Conservation (phyloP, 1,139 yeast genomes). For the Debaryomycetaceae sp. region DNA sequence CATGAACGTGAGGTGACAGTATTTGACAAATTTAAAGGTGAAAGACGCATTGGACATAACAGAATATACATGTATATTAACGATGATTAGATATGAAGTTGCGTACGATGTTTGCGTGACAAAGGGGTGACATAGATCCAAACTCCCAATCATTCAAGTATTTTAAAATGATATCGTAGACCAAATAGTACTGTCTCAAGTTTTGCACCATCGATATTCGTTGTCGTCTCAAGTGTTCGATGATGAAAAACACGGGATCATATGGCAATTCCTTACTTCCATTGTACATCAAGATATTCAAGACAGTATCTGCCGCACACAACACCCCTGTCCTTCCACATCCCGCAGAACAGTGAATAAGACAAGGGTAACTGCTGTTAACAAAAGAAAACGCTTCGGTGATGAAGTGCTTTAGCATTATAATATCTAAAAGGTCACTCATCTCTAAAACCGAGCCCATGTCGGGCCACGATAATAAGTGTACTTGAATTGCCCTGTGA, state of each 20-base stretch:
- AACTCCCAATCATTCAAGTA: constrained; percentile 13
- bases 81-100: background rate
- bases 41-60: too few species aligned
- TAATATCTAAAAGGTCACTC: constrained; percentile 39
- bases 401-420: constrained; percentile 35
- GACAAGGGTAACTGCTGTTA: constrained; percentile 34
- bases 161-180: constrained; percentile 52
- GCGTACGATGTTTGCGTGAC: background rate
- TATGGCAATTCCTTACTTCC: constrained; percentile 11
- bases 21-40: too few species aligned
- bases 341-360: constrained; percentile 89
- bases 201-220: constrained; percentile 84
- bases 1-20: too few species aligned
- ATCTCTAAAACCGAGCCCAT: constrained; percentile 41
- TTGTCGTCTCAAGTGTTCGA: constrained; percentile 63
- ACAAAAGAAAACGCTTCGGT: constrained; percentile 12
- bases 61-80: background rate
- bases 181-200: constrained; percentile 66
- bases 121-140: constrained; percentile 1
- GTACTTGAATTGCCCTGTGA: constrained; percentile 45
- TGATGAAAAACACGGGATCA: constrained; percentile 46
- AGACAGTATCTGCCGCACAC: constrained; percentile 66
- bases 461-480: constrained; percentile 53
- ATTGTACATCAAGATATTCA: constrained; percentile 35
- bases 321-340: constrained; percentile 92